Evolutionary conservation across 352 stramenopile genomes (phyloP).

Genomic region (Peronosclerospora sorghi): DNA sequence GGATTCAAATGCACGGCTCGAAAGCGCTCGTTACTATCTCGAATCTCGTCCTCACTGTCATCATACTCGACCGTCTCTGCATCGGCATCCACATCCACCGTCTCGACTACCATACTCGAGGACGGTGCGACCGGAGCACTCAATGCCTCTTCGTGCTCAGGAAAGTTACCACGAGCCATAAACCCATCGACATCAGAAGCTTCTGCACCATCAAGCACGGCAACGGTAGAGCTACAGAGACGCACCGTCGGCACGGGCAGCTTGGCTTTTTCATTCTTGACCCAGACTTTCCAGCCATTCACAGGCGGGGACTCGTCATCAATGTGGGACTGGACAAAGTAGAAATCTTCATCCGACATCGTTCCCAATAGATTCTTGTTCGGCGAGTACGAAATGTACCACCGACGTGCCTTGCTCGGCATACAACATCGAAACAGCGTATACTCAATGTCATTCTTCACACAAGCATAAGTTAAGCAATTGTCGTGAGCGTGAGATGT

Average conservation of each 20-base stretch:
- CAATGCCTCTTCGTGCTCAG: conserved; percentile 8
- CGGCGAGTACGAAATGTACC: conserved; percentile 96
- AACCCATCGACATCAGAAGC: conserved; percentile 66
- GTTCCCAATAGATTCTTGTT: conserved; percentile 80
- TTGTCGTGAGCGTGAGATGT: conserved; percentile 64
- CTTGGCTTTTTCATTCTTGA: conserved; percentile 76
- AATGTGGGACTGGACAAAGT: conserved; percentile 74
- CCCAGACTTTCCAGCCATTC: conserved; percentile 78
- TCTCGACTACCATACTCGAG: conserved; percentile 25
- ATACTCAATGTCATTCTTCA: conserved; percentile 68
- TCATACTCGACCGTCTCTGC: conserved; percentile 83
- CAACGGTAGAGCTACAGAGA: conserved; percentile 60
- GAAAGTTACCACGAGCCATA: conserved; percentile 14
- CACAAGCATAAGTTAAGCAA: conserved; percentile 56
- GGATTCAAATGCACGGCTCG: conserved; percentile 81
- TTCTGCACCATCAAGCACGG: conserved; percentile 29
- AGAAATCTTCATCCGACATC: conserved; percentile 81
- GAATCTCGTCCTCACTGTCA: conserved; percentile 84
- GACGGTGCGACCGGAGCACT: conserved; percentile 14
- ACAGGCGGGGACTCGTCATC: conserved; percentile 70
- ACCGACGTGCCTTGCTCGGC: conserved; percentile 94
- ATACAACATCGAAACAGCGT: conserved; percentile 97
- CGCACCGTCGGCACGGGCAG: conserved; percentile 51
- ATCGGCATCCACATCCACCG: conserved; percentile 54
- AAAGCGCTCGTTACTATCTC: conserved; percentile 84